Percentiles rank a stretch among this genome's conserved stretches.
phyloP scores from a whole-genome alignment of 306 rosid species.

The Hippophae rhamnoides region DNA sequence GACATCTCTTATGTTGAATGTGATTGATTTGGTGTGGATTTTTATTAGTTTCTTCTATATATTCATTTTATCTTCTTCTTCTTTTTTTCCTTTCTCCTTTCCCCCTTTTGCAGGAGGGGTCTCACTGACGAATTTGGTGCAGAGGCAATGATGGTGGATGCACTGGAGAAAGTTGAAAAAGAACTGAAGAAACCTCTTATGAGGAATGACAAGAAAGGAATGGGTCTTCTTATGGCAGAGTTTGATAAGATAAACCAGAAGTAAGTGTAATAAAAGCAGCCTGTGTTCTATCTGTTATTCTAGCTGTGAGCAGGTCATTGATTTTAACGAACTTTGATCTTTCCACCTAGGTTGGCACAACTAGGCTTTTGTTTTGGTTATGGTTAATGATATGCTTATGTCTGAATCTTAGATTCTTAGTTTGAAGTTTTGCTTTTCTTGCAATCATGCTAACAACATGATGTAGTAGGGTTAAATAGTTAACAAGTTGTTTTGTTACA shows the following conservation, averaged over 20 bases:
- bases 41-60: not conserved
- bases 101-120: conserved; percentile 55
- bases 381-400: not conserved
- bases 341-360: not conserved
- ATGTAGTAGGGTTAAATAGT: no score
- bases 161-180: conserved; percentile 84
- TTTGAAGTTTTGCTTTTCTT: no score
- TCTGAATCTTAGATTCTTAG: no score
- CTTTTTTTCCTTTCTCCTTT: not conserved
- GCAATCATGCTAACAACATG: no score
- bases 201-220: conserved; percentile 86
- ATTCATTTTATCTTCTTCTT: not conserved
- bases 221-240: conserved; percentile 78
- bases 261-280: conserved; percentile 25
- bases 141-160: conserved; percentile 78
- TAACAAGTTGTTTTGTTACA: no score
- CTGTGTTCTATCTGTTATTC: not conserved
- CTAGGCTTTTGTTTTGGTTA: not conserved
- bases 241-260: conserved; percentile 73
- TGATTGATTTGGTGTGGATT: conserved; percentile 1
- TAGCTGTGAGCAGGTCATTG: not conserved
- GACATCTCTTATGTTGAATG: conserved; percentile 16
- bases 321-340: not conserved
- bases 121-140: conserved; percentile 70
- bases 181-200: conserved; percentile 69